Conservation (phyloP, 176 grass and related monocot genomes). For the Aegilops bicornis region DNA sequence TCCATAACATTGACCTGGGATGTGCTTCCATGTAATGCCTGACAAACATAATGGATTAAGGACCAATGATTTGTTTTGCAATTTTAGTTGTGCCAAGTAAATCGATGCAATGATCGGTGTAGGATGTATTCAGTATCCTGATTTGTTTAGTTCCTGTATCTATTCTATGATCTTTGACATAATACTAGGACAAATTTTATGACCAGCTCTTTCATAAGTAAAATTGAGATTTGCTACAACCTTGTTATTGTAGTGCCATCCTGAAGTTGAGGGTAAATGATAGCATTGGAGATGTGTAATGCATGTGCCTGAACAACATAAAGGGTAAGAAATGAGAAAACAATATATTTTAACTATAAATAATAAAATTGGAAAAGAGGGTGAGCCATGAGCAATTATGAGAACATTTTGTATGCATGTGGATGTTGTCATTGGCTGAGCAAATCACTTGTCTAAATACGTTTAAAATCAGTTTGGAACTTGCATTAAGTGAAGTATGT, state of each 20-base stretch:
- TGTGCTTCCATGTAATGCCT: background rate
- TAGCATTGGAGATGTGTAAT: slow-evolving; percentile 11
- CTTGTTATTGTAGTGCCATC: background rate
- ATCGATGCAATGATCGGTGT: background rate
- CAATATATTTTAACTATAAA: background rate
- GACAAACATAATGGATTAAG: background rate
- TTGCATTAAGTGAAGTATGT: background rate
- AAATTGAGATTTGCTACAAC: background rate
- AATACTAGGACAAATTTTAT: background rate
- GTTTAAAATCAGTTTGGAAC: background rate
- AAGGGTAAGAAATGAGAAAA: background rate
- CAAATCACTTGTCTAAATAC: slow-evolving; percentile 6
- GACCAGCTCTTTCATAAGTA: background rate
- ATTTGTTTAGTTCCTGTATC: background rate
- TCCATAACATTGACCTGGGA: background rate
- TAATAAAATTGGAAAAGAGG: background rate
- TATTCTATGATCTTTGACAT: background rate
- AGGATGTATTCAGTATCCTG: background rate
- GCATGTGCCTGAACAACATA: background rate
- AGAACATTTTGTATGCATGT: background rate
- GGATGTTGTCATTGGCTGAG: background rate
- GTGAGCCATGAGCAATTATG: background rate
- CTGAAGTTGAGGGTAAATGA: background rate
- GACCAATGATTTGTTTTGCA: background rate
- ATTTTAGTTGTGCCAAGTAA: background rate